Evolutionary conservation across 306 rosid genomes (phyloP).

Genomic region (Vigna trinervia): DNA sequence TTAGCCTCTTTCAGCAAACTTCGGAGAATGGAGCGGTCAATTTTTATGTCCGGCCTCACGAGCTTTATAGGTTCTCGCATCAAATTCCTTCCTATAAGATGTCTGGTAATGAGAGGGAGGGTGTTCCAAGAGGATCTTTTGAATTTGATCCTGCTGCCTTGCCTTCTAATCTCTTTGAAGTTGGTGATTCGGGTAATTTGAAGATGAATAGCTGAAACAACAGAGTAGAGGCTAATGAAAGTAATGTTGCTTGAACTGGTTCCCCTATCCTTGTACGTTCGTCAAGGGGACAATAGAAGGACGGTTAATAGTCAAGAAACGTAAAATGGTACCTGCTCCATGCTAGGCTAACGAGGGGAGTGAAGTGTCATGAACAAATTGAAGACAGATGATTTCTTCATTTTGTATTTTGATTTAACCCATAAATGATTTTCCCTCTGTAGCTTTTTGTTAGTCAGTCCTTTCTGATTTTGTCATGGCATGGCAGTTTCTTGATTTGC

Average conservation of each 20-base stretch:
- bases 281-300: constrained; percentile 34
- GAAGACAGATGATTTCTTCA: constrained; percentile 3
- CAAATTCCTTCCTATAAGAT: constrained; percentile 74
- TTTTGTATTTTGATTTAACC: constrained; percentile 17
- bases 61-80: constrained; percentile 80
- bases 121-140: constrained; percentile 77
- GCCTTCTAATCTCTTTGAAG: constrained; percentile 51
- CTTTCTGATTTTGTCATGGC: constrained; percentile 4
- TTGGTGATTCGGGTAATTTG: constrained; percentile 35
- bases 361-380: constrained; percentile 27
- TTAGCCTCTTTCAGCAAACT: constrained; percentile 67
- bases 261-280: constrained; percentile 43
- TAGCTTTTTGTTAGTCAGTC: constrained; percentile 19
- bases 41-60: constrained; percentile 59
- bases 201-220: constrained; percentile 34
- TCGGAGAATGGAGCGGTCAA: constrained; percentile 45
- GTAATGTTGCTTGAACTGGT: constrained; percentile 22
- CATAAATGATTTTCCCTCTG: background rate
- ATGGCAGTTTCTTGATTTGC: background rate
- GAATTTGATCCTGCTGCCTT: constrained; percentile 87
- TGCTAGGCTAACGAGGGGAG: constrained; percentile 44
- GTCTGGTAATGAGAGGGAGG: constrained; percentile 76
- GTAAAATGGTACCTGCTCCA: constrained; percentile 16
- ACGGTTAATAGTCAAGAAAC: background rate
- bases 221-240: constrained; percentile 40